These are phyloP conservation scores for Rickenella mellea DNA, from an alignment of 768 basidiomycete genomes.

Conservation along the genomic window DNA sequence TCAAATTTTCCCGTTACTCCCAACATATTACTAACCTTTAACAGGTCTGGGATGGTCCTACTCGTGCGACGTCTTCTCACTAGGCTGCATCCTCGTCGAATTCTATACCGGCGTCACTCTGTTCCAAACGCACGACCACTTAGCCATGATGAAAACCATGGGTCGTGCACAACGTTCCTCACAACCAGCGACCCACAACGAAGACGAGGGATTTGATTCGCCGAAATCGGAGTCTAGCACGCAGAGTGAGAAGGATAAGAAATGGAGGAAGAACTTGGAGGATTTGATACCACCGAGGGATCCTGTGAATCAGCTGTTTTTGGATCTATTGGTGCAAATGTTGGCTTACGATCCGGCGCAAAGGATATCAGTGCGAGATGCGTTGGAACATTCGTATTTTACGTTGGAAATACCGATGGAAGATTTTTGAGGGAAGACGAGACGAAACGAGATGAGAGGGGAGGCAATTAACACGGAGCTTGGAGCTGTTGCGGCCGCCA, in stretches of 20 bases:
- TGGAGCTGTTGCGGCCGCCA: too few relatives aligned
- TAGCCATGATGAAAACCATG: conserved; percentile 99
- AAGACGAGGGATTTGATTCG: conserved; percentile 79
- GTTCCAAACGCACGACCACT: conserved; percentile 99
- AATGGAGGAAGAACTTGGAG: conserved; percentile 73
- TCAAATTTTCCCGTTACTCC: conserved; percentile 1
- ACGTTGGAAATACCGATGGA: conserved; percentile 42
- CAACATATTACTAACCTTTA: conserved; percentile 11
- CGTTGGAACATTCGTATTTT: conserved; percentile 84
- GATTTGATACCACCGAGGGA: conserved; percentile 80
- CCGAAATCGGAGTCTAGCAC: conserved; percentile 81
- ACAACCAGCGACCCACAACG: conserved; percentile 92
- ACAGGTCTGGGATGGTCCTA: conserved; percentile 95
- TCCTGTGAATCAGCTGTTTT: conserved; percentile 66
- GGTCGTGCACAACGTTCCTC: conserved; percentile 98
- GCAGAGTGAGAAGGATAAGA: conserved; percentile 91
- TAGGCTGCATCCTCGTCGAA: conserved; percentile 97
- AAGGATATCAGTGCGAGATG: conserved; percentile 81
- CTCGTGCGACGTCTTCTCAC: conserved; percentile 96
- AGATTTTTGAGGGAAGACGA: not conserved
- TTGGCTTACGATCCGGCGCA: conserved; percentile 85
- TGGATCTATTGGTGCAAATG: conserved; percentile 80
- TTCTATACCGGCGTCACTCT: conserved; percentile 96
- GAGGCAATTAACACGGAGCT: too few relatives aligned
- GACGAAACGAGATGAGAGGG: too few relatives aligned